phyloP scores from a whole-genome alignment of 441 rosid genomes.

The Macaranga tanarius region DNA sequence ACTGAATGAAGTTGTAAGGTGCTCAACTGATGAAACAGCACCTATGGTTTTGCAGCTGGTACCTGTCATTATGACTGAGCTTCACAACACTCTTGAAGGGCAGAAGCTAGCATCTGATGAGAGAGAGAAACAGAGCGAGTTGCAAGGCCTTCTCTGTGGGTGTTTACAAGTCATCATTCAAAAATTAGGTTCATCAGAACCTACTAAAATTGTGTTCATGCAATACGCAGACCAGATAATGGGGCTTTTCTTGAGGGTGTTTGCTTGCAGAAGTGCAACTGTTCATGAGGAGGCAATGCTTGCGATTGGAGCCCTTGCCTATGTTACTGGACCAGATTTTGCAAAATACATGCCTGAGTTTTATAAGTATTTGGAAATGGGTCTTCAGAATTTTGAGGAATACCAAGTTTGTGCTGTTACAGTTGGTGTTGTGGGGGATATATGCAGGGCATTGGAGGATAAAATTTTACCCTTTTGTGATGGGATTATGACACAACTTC shows the following conservation, averaged over 20 bases:
- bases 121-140: slow-evolving; percentile 43
- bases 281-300: slow-evolving; percentile 68
- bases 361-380: slow-evolving; percentile 53
- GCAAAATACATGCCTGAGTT: slow-evolving; percentile 59
- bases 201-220: slow-evolving; percentile 41
- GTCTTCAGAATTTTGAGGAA: slow-evolving; percentile 62
- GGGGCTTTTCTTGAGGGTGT: slow-evolving; percentile 58
- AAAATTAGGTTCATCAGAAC: slow-evolving; percentile 43
- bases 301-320: slow-evolving; percentile 64
- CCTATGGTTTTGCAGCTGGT: slow-evolving; percentile 43
- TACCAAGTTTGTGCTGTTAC: slow-evolving; percentile 61
- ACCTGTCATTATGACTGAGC: slow-evolving; percentile 44
- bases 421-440: slow-evolving; percentile 61
- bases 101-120: slow-evolving; percentile 40
- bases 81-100: slow-evolving; percentile 42
- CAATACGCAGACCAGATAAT: slow-evolving; percentile 59
- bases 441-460: slow-evolving; percentile 55
- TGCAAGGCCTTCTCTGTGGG: slow-evolving; percentile 59
- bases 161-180: slow-evolving; percentile 53
- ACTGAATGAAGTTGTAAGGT: slow-evolving; percentile 46
- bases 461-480: slow-evolving; percentile 51
- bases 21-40: slow-evolving; percentile 44
- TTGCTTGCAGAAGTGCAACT: slow-evolving; percentile 53
- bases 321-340: slow-evolving; percentile 54
- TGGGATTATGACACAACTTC: slow-evolving; percentile 59